phyloP scores from a whole-genome alignment of 208 protist genomes.

The Acanthamoeba sp. region DNA sequence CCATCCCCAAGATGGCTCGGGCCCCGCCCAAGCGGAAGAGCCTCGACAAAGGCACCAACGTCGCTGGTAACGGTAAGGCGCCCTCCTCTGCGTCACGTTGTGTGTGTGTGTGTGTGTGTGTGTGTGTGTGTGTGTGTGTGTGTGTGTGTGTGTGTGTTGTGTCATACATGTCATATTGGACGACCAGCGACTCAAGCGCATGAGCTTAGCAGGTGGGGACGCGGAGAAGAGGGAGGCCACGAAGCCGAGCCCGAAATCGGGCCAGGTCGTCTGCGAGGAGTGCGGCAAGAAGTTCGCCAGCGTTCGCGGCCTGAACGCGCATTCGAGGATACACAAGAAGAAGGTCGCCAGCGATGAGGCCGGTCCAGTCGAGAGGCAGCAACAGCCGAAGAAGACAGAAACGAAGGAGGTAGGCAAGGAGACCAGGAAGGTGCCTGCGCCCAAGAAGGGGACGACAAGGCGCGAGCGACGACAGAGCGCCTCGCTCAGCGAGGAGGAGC shows the following conservation, averaged over 20 bases:
- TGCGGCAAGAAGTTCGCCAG: conserved; percentile 41
- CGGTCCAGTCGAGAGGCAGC: not conserved
- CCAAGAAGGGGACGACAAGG: not conserved
- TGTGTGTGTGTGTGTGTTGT: too few relatives aligned
- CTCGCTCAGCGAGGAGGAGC: conserved; percentile 23
- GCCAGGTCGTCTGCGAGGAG: not conserved
- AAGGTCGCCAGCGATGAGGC: not conserved
- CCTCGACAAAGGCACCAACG: not conserved
- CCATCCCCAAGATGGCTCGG: conserved; percentile 26
- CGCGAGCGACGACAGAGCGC: not conserved
- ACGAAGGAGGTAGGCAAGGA: not conserved
- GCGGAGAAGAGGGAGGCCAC: not conserved
- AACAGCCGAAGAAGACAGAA: not conserved
- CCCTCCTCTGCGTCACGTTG: not conserved
- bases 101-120: not conserved
- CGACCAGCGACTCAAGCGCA: too few relatives aligned
- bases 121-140: too few relatives aligned
- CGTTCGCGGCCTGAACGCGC: conserved; percentile 17
- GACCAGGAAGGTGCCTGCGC: not conserved
- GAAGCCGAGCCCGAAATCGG: not conserved
- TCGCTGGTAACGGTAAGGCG: not conserved
- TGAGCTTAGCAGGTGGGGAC: not conserved
- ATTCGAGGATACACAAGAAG: conserved; percentile 33
- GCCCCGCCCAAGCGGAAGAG: conserved; percentile 21
- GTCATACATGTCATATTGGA: not conserved